Base-by-base conservation (phyloP, 148 eudicot genomes). In the Polygonum aviculare region DNA sequence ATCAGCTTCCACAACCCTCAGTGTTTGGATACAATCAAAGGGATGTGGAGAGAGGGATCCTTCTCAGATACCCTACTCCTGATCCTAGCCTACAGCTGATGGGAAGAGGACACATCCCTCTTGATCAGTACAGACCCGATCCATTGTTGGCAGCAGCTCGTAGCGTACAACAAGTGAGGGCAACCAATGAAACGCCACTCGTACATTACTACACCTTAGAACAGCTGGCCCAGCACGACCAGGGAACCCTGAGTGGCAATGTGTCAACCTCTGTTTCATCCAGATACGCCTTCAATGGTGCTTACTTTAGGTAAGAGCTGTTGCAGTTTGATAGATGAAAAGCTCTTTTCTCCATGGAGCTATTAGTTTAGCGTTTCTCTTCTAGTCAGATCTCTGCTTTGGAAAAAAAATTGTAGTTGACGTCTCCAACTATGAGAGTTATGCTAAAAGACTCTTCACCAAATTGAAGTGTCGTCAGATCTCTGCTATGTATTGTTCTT, bases 251-350 rank as follows among this genome's bases (percentile, higher is more conserved):
- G 54, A 65, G 74, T 55, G 80, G 77, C 35, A 48, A 44, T 67
- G 76, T 72, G 54, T 49, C 85, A 72, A 57, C 89, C 62, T 79
- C 90, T 16, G 93, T 88, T 31, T 85, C 97, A 70, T 83, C 90
- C 59, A 90, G 88, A 12, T 92, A 90, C 78, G 80, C 90, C 50
- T 90, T 92, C 81, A 84, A 82, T 1, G 89, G 92, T 57, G 84
- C 82, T 14, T 62, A 75, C 21, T 12, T 26, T 40, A 33, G 16
- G 40, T 31, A 38, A 63, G 16, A 4, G 33, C 47, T 44, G 6
- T 7, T 8, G 47, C 8, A 44, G 47, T 44, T 44, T 44, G 47
- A 44, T 44, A n/a, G 55, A 50, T 15, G 3, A 50, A 47, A 50
- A 12, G 54, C 54, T 50, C 54, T 15, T 50, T 41, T 9, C 45